phyloP scores from a whole-genome alignment of 768 basidiomycete genomes.

The Termitomyces sp. region DNA sequence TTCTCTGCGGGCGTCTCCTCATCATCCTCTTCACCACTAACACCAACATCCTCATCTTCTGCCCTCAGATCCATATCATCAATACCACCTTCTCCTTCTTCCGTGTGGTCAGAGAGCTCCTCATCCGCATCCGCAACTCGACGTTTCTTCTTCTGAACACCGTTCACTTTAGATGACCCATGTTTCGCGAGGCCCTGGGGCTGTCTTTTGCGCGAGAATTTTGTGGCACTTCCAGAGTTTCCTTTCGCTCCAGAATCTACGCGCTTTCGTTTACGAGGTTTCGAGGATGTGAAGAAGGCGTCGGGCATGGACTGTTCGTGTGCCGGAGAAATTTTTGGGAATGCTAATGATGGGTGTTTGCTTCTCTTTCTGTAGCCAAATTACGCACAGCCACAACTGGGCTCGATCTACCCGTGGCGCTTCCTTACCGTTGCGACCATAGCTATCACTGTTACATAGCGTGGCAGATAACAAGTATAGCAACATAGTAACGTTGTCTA shows the following conservation, averaged over 20 bases:
- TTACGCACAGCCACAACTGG: slow-evolving; percentile 1
- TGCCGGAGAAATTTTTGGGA: slow-evolving; percentile 3
- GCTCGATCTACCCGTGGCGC: too few species aligned
- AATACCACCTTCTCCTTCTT: slow-evolving; percentile 46
- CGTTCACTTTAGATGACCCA: slow-evolving; percentile 19
- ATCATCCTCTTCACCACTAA: slow-evolving; percentile 79
- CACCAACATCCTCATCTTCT: slow-evolving; percentile 39
- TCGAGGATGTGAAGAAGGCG: slow-evolving; percentile 68
- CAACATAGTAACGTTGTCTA: too few species aligned
- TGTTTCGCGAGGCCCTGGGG: slow-evolving; percentile 15
- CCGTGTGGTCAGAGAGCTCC: slow-evolving; percentile 63
- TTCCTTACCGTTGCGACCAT: too few species aligned
- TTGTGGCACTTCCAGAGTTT: slow-evolving; percentile 14
- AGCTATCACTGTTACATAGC: too few species aligned
- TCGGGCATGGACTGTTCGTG: slow-evolving; percentile 57
- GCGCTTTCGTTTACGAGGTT: slow-evolving; percentile 60
- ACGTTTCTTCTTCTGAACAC: slow-evolving; percentile 23
- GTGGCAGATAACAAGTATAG: too few species aligned
- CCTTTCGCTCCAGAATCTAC: slow-evolving; percentile 24
- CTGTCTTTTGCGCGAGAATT: slow-evolving; percentile 22
- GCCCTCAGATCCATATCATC: slow-evolving; percentile 72
- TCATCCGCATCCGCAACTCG: slow-evolving; percentile 50
- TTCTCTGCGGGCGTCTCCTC: slow-evolving; percentile 93
- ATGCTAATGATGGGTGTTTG: background rate
- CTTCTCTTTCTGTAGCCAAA: background rate